These are phyloP conservation scores for Sugiyamaella paludigena DNA, from an alignment of 1,139 yeast genomes.

Conservation along the genomic window DNA sequence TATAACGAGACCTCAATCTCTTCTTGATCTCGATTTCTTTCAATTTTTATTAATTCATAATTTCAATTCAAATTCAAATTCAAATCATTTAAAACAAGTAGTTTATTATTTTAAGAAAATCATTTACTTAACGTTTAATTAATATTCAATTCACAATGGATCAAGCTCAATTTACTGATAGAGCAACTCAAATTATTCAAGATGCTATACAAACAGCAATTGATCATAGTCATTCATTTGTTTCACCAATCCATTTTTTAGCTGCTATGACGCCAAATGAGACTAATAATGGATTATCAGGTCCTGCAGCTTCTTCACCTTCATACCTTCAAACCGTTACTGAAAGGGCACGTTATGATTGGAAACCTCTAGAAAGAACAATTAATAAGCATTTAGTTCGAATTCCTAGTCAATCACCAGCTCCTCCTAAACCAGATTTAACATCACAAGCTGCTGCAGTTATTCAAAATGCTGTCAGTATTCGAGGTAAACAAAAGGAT, in stretches of 20 bases:
- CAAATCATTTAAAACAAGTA: no score
- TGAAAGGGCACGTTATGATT: conserved; percentile 86
- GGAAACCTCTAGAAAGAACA: conserved; percentile 71
- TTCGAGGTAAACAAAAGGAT: conserved; percentile 86
- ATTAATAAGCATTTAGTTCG: conserved; percentile 81
- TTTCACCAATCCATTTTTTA: conserved; percentile 80
- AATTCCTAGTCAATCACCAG: conserved; percentile 83
- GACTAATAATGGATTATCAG: conserved; percentile 49
- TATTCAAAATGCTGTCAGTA: conserved; percentile 64
- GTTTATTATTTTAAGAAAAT: no score
- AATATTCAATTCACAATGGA: conserved; percentile 11
- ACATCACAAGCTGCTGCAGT: conserved; percentile 70
- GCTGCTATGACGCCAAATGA: conserved; percentile 87
- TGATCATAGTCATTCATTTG: conserved; percentile 79
- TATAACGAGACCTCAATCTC: no score
- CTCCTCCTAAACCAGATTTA: conserved; percentile 73
- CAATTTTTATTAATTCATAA: no score
- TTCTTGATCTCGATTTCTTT: no score
- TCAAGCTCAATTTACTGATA: conserved; percentile 62
- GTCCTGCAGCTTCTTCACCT: conserved; percentile 40
- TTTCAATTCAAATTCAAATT: no score
- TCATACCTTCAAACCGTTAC: conserved; percentile 78
- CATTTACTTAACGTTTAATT: no score
- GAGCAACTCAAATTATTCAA: conserved; percentile 79
- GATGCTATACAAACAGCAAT: conserved; percentile 78